Evolutionary conservation across 2,329 filamentous ascomycete species (phyloP).

Genomic region (Harringtonia aguacate): DNA sequence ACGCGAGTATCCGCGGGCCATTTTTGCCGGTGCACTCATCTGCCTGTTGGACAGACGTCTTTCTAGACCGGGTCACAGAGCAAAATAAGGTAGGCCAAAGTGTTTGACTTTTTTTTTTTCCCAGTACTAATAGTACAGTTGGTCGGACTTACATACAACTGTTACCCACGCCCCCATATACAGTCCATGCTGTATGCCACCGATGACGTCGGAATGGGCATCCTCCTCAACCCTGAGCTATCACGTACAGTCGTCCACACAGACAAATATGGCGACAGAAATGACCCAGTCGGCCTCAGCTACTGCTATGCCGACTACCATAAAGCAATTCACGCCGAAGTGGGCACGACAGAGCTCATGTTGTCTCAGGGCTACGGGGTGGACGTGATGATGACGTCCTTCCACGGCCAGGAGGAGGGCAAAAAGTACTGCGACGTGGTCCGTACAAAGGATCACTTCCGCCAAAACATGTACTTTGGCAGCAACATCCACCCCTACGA

Average conservation of each 20-base stretch:
- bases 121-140: no score
- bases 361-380: constrained; percentile 21
- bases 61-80: constrained; percentile 19
- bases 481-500: constrained; percentile 26
- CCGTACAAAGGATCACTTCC: constrained; percentile 10
- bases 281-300: constrained; percentile 17
- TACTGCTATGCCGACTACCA: constrained; percentile 19
- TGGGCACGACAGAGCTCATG: constrained; percentile 20
- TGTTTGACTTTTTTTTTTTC: no score
- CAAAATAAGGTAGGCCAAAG: constrained; percentile 16
- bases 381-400: constrained; percentile 22
- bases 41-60: constrained; percentile 26
- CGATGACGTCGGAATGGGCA: constrained; percentile 23
- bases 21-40: constrained; percentile 24
- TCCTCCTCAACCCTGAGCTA: constrained; percentile 21
- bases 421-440: constrained; percentile 14
- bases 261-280: constrained; percentile 13
- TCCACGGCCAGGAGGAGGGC: constrained; percentile 10
- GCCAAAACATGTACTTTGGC: constrained; percentile 20
- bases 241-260: constrained; percentile 10
- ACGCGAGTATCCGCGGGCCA: constrained; percentile 24
- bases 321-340: constrained; percentile 20
- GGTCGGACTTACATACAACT: constrained; percentile 26
- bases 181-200: constrained; percentile 28
- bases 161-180: constrained; percentile 21